Evolutionary conservation across 768 basidiomycete genomes (phyloP), one percentile per base, ranked within the genome.

Genomic region (Termitomyces sp.): DNA sequence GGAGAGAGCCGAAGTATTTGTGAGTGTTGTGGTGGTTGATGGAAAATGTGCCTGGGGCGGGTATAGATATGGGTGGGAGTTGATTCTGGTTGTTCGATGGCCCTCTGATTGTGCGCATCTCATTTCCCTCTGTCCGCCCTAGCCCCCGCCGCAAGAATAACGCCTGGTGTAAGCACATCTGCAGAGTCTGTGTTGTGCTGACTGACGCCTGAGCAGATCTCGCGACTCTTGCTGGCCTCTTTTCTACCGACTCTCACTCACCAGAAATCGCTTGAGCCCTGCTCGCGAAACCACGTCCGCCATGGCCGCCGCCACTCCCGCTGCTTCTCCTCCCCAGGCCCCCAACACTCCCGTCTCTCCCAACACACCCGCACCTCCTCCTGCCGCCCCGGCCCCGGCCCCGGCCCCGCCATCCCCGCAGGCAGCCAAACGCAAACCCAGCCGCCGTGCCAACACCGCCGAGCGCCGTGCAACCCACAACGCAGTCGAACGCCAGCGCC

Each of bases 381-480:
- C 41, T 11, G 6, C 5, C 25, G 40, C 65, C 56, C 31, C 65
- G 51, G 51, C 60, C 40, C 52, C 68, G 32, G 54, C 56, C 19
- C 31, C 46, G 19, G 38, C 61, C 54, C 59, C 43, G 21, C 29
- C 48, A 42, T 61, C 53, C 37, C 53, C 61, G 25, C 27, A 73
- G 29, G n/a, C 80, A 82, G 59, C 75, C 57, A 92, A 90, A 69
- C 84, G 90, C 71, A 96, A 96, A 71, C 85, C 92, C 54, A 84
- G 83, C 66, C 82, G 93, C 61, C 85, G 95, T 32, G 95, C 94
- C 52, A 98, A 98, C 75, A 98, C 95, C 52, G 95, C 95, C 51
- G 96, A 98, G 71, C 91, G 95, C 72, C 79, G 96, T 35, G 93
- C 94, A 4, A 95, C 92, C 21, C 96, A 99, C 76, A 99, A 98